Evolutionary conservation across 2,329 filamentous ascomycete species (phyloP).

Genomic region (Laburnicola sp.): DNA sequence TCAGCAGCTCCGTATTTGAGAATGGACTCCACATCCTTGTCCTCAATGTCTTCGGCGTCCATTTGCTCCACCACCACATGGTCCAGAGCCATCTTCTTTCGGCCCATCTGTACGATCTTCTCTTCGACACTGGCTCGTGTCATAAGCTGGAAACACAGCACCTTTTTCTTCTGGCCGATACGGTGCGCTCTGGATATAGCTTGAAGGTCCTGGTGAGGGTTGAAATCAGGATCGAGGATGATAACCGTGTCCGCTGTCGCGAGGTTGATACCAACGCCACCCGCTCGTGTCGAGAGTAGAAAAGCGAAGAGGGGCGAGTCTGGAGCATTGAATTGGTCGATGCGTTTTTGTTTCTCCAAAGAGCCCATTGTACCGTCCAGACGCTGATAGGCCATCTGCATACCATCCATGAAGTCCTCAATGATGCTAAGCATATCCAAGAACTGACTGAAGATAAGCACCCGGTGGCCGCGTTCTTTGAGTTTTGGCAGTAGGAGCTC

Average conservation of each 20-base stretch:
- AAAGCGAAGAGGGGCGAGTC: constrained; percentile 85
- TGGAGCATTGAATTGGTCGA: constrained; percentile 89
- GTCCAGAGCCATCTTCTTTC: constrained; percentile 94
- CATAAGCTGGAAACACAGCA: constrained; percentile 92
- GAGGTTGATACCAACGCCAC: constrained; percentile 95
- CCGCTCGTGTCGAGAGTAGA: constrained; percentile 87
- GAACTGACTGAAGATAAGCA: constrained; percentile 96
- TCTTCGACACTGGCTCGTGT: constrained; percentile 89
- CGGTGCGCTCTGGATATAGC: constrained; percentile 91
- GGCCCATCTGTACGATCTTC: constrained; percentile 92
- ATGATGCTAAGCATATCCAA: constrained; percentile 82
- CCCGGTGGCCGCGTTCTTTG: constrained; percentile 80
- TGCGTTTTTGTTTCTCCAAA: constrained; percentile 88
- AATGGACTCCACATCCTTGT: constrained; percentile 82
- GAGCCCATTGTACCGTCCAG: constrained; percentile 83
- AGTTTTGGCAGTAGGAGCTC: constrained; percentile 86
- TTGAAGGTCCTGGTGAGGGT: constrained; percentile 96
- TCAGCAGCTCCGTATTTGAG: constrained; percentile 84
- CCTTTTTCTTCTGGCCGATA: constrained; percentile 94
- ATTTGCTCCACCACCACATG: constrained; percentile 93
- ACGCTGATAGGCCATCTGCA: constrained; percentile 73
- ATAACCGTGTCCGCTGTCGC: constrained; percentile 97
- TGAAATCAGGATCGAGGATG: constrained; percentile 95
- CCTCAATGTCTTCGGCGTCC: constrained; percentile 77
- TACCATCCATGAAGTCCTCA: constrained; percentile 83